Evolutionary conservation across 2,329 filamentous ascomycete species (phyloP).

Genomic region (Colletotrichum sp.): DNA sequence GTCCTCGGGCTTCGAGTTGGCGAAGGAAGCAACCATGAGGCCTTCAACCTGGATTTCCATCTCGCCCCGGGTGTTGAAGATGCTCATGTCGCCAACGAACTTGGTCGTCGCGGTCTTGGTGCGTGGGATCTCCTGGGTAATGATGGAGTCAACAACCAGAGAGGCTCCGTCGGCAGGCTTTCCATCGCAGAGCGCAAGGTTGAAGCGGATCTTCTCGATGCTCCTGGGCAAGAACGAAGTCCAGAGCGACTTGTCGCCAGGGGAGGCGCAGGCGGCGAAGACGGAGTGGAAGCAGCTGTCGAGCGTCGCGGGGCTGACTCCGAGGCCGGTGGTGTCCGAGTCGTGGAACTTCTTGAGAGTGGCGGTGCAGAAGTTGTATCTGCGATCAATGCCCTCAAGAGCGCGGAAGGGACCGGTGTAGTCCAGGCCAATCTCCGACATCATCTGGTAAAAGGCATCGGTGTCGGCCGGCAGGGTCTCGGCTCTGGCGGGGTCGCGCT

Average conservation of each 20-base stretch:
- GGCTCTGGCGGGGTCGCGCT: constrained; percentile 19
- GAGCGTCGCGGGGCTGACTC: constrained; percentile 38
- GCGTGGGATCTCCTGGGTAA: constrained; percentile 30
- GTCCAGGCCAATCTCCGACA: constrained; percentile 23
- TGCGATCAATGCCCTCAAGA: constrained; percentile 19
- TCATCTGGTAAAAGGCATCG: constrained; percentile 23
- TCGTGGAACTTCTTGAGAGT: constrained; percentile 29
- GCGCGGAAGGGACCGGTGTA: constrained; percentile 24
- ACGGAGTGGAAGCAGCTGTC: constrained; percentile 40
- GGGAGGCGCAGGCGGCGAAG: constrained; percentile 35
- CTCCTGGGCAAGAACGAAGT: constrained; percentile 32
- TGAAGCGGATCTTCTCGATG: constrained; percentile 26
- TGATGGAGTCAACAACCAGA: constrained; percentile 33
- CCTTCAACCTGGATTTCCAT: constrained; percentile 37
- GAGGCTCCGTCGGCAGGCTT: constrained; percentile 9
- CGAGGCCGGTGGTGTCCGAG: constrained; percentile 4
- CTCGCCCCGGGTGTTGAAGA: constrained; percentile 33
- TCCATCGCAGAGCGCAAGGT: constrained; percentile 10
- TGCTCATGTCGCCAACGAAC: constrained; percentile 40
- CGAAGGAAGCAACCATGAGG: constrained; percentile 35
- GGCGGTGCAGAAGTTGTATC: constrained; percentile 18
- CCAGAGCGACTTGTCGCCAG: constrained; percentile 36
- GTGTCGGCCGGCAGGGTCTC: constrained; percentile 21
- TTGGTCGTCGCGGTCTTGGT: constrained; percentile 26
- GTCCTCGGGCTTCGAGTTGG: constrained; percentile 29